Evolutionary conservation across 192 early-diverging fungal species (phyloP).

Genomic region (Mycoemilia scoparia): DNA sequence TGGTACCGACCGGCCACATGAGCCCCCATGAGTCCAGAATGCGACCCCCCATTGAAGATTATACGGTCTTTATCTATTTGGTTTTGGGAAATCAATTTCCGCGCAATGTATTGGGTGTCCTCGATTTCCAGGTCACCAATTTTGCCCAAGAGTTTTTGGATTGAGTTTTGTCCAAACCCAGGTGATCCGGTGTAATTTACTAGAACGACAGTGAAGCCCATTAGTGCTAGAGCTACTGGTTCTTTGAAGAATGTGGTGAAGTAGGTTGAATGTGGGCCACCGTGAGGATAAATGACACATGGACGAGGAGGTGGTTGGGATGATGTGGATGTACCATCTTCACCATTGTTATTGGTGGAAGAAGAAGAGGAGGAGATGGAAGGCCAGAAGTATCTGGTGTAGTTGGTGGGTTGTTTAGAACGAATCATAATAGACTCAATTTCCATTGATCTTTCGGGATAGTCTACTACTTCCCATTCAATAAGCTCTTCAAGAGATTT

Average conservation of each 20-base stretch:
- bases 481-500: too few species aligned
- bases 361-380: background rate
- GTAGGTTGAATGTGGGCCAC: slow-evolving; percentile 47
- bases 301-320: too few species aligned
- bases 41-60: slow-evolving; percentile 49
- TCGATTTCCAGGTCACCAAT: slow-evolving; percentile 48
- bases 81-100: slow-evolving; percentile 12
- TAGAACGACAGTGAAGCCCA: slow-evolving; percentile 44
- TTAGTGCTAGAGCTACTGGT: slow-evolving; percentile 21
- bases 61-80: slow-evolving; percentile 30
- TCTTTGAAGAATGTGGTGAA: slow-evolving; percentile 33
- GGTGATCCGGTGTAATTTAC: slow-evolving; percentile 66
- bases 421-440: too few species aligned
- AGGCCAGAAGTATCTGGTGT: slow-evolving; percentile 13
- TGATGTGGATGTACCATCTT: too few species aligned
- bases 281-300: slow-evolving; percentile 58
- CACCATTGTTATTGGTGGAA: too few species aligned
- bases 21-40: slow-evolving; percentile 48
- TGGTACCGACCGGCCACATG: slow-evolving; percentile 33
- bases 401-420: slow-evolving; percentile 1
- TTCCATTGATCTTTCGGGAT: too few species aligned
- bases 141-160: slow-evolving; percentile 40
- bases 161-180: slow-evolving; percentile 55
- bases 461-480: too few species aligned
- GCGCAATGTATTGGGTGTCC: slow-evolving; percentile 34